Conservation (phyloP, 345 rosid species). For the Sonneratia caseolaris region DNA sequence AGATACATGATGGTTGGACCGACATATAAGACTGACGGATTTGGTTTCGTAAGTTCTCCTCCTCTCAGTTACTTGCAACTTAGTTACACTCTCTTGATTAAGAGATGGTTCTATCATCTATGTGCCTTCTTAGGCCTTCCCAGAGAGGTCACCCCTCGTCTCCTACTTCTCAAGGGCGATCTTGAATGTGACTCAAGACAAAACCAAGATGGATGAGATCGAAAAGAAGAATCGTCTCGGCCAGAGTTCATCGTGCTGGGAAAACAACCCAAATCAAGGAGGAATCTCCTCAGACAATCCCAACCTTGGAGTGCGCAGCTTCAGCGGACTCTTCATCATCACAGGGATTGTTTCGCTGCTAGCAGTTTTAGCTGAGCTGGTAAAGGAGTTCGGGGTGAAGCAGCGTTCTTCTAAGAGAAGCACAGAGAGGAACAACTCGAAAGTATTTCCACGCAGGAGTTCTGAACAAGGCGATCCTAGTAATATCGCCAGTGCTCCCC, state of each 20-base stretch:
- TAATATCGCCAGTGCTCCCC: no score
- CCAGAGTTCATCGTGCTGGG: constrained; percentile 3
- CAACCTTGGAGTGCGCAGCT: constrained; percentile 25
- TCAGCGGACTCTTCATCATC: constrained; percentile 37
- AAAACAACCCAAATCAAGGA: neutral
- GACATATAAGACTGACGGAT: constrained; percentile 12
- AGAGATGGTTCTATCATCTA: neutral
- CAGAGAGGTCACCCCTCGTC: constrained; percentile 26
- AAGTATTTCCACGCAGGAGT: neutral
- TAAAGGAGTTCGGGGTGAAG: neutral
- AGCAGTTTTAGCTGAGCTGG: neutral
- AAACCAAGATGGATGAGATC: constrained; percentile 13
- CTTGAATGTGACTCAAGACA: constrained; percentile 28
- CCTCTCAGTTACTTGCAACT: no score
- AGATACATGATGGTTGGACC: constrained; percentile 23
- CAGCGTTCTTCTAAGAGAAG: neutral
- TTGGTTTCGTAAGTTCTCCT: constrained; percentile 35
- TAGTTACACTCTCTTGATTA: no score
- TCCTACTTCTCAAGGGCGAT: constrained; percentile 32
- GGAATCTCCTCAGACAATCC: constrained; percentile 10
- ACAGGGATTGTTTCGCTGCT: neutral
- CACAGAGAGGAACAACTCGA: neutral
- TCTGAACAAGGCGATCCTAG: neutral
- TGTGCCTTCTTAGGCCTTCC: constrained; percentile 24
- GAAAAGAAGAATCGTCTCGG: constrained; percentile 2